These are phyloP conservation scores for Epichloe coenophiala DNA, from an alignment of 2,329 filamentous ascomycete species.

Conservation along the genomic window DNA sequence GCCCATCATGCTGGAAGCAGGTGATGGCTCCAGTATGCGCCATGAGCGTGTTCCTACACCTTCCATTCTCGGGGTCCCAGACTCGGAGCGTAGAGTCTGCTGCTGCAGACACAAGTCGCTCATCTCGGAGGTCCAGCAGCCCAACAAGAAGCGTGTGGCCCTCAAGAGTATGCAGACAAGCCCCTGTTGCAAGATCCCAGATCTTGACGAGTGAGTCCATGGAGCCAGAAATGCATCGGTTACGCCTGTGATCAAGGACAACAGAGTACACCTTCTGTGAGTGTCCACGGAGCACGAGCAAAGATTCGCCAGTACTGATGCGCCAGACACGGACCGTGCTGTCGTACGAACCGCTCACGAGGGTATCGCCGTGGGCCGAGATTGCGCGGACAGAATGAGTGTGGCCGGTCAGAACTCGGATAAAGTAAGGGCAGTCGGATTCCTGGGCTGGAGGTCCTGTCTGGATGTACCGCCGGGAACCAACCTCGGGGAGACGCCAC, in stretches of 20 bases:
- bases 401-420: constrained; percentile 76
- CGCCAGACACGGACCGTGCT: constrained; percentile 92
- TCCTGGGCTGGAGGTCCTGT: constrained; percentile 60
- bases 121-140: constrained; percentile 75
- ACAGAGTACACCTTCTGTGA: constrained; percentile 94
- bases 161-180: constrained; percentile 78
- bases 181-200: constrained; percentile 82
- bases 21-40: constrained; percentile 96
- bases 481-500: constrained; percentile 79
- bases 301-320: constrained; percentile 82
- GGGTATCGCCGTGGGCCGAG: constrained; percentile 81
- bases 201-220: constrained; percentile 99
- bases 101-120: constrained; percentile 84
- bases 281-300: constrained; percentile 78
- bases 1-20: constrained; percentile 93
- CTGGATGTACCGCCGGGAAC: constrained; percentile 66
- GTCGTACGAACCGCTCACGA: constrained; percentile 97
- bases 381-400: constrained; percentile 92
- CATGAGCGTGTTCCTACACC: constrained; percentile 78
- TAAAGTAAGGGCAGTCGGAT: constrained; percentile 84
- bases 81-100: constrained; percentile 91
- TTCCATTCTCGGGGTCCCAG: constrained; percentile 89
- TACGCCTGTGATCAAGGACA: constrained; percentile 79
- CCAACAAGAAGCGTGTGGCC: constrained; percentile 89
- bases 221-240: constrained; percentile 91